Conservation (phyloP, 352 stramenopile species). For the Halophytophthora polymorphica region DNA sequence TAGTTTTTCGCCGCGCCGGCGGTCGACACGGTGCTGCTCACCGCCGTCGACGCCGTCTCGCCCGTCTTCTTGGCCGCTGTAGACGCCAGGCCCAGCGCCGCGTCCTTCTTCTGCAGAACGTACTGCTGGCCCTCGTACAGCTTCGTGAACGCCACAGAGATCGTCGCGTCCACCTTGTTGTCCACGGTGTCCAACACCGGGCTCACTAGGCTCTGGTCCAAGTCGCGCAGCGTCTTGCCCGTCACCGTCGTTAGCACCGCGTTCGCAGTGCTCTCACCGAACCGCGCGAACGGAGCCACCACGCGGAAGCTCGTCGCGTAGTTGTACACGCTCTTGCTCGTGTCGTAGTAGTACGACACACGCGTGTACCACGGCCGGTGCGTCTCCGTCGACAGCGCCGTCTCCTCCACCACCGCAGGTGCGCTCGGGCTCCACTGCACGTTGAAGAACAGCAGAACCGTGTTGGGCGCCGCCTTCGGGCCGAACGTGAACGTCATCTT, state of each 20-base stretch:
- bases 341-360: slow-evolving; percentile 79
- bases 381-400: slow-evolving; percentile 10
- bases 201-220: slow-evolving; percentile 50
- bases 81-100: slow-evolving; percentile 35
- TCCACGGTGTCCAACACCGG: slow-evolving; percentile 56
- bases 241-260: slow-evolving; percentile 56
- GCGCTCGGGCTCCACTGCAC: slow-evolving; percentile 22
- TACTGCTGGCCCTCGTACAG: slow-evolving; percentile 61
- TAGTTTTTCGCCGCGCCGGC: slow-evolving; percentile 62
- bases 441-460: slow-evolving; percentile 25
- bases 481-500: slow-evolving; percentile 48
- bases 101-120: slow-evolving; percentile 69
- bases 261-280: slow-evolving; percentile 69
- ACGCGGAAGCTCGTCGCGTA: slow-evolving; percentile 80
- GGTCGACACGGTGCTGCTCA: slow-evolving; percentile 37
- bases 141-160: slow-evolving; percentile 47
- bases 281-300: slow-evolving; percentile 54
- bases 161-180: slow-evolving; percentile 59
- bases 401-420: slow-evolving; percentile 4
- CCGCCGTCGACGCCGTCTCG: slow-evolving; percentile 36
- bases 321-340: slow-evolving; percentile 75
- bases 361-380: slow-evolving; percentile 70
- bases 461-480: slow-evolving; percentile 21
- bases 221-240: slow-evolving; percentile 53
- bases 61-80: slow-evolving; percentile 40